Conservation (phyloP, 2,329 filamentous ascomycete species). For the Xylariales sp. region DNA sequence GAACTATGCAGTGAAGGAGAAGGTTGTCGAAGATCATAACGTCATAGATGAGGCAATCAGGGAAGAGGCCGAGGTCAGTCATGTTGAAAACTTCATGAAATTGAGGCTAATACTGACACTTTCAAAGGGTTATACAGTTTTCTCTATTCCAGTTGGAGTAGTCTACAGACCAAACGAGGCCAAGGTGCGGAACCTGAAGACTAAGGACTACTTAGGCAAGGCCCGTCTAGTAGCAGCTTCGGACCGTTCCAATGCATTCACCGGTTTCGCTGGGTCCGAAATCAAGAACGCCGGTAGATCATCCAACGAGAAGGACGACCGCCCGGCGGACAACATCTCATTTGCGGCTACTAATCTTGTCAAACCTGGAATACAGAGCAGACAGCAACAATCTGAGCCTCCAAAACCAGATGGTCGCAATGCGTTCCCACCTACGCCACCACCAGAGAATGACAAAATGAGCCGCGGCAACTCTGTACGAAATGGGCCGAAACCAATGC, state of each 20-base stretch:
- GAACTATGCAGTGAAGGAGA: conserved; percentile 86
- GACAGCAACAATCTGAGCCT: conserved; percentile 81
- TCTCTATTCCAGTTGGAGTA: conserved; percentile 94
- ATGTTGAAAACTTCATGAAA: too few relatives aligned
- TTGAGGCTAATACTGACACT: too few relatives aligned
- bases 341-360: conserved; percentile 92
- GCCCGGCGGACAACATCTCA: conserved; percentile 78
- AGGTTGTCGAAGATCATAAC: conserved; percentile 92
- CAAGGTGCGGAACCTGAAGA: conserved; percentile 96
- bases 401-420: conserved; percentile 70
- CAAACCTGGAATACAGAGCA: conserved; percentile 74
- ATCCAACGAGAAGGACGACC: conserved; percentile 66
- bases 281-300: conserved; percentile 65
- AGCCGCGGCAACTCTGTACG: conserved; percentile 57
- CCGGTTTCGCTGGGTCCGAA: conserved; percentile 74
- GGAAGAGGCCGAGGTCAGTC: conserved; percentile 79
- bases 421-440: conserved; percentile 96
- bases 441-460: conserved; percentile 78
- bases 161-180: conserved; percentile 94
- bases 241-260: conserved; percentile 74
- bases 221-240: conserved; percentile 88
- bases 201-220: conserved; percentile 96
- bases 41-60: conserved; percentile 96
- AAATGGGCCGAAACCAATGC: conserved; percentile 55
- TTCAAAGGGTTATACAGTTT: conserved; percentile 86